phyloP scores from a whole-genome alignment of 2,329 filamentous ascomycete species.

The Orbilia blumenaviensis region DNA sequence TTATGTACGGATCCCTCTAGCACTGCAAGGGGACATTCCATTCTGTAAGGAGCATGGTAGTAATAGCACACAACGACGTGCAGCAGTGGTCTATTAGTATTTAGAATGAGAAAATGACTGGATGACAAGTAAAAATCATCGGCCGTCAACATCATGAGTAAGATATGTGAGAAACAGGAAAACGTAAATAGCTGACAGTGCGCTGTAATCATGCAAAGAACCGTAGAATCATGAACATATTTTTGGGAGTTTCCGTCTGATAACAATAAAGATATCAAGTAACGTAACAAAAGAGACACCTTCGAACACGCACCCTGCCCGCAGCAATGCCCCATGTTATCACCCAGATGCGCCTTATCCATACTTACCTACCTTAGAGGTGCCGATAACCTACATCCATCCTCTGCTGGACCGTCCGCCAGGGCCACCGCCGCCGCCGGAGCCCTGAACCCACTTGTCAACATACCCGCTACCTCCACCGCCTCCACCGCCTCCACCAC shows the following conservation, averaged over 20 bases:
- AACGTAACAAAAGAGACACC: slow-evolving; percentile 18
- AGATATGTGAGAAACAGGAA: not conserved
- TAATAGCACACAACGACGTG: slow-evolving; percentile 20
- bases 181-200: slow-evolving; percentile 15
- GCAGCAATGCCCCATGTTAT: slow-evolving; percentile 48
- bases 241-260: slow-evolving; percentile 14
- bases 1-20: not conserved
- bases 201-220: slow-evolving; percentile 8
- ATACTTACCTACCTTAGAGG: slow-evolving; percentile 8
- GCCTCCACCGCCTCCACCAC: slow-evolving; percentile 35
- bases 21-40: slow-evolving; percentile 1
- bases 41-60: not conserved
- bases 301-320: slow-evolving; percentile 29
- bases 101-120: slow-evolving; percentile 13
- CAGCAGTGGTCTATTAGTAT: slow-evolving; percentile 42
- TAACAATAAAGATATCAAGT: slow-evolving; percentile 5
- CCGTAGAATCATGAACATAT: not conserved
- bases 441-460: slow-evolving; percentile 45
- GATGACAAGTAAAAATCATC: slow-evolving; percentile 10
- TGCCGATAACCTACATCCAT: not conserved
- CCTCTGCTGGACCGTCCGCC: slow-evolving; percentile 9
- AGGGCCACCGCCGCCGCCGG: slow-evolving; percentile 11
- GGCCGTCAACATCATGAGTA: slow-evolving; percentile 7
- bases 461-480: slow-evolving; percentile 36
- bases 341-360: slow-evolving; percentile 24